A percentile compares a stretch with the other conserved stretches of the same genome.
Evolutionary conservation across 192 early-diverging fungal species (phyloP).

Genomic region (Linnemannia elongata): DNA sequence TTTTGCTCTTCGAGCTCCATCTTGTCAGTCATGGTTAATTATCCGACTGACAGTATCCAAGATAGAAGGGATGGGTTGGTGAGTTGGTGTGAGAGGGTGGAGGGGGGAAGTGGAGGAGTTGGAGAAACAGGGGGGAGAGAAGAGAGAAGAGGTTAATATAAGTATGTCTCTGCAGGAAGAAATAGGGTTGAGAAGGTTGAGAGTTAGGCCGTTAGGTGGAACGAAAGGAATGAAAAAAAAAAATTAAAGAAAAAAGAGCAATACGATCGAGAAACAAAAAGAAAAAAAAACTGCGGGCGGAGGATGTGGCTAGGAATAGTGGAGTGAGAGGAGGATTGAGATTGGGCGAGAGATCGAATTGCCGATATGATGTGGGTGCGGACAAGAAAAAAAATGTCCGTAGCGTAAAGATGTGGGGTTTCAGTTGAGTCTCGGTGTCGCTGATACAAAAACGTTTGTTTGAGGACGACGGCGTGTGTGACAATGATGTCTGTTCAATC

Average conservation of each 20-base stretch:
- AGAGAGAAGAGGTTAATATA: neutral
- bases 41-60: neutral
- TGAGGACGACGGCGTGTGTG: too few relatives aligned
- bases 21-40: constrained; percentile 36
- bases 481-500: neutral
- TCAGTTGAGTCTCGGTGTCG: neutral
- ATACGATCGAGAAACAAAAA: neutral
- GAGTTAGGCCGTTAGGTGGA: neutral
- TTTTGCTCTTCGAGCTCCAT: constrained; percentile 50
- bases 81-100: neutral
- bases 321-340: neutral
- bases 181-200: neutral
- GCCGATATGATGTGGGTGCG: neutral
- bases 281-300: neutral
- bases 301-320: too few relatives aligned
- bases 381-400: neutral
- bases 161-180: neutral
- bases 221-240: neutral
- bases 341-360: neutral
- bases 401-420: neutral
- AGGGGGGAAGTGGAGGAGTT: neutral
- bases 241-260: neutral
- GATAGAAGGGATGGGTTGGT: neutral
- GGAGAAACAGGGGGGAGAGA: neutral
- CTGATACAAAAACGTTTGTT: too few relatives aligned